A percentile compares a stretch with the other conserved stretches of the same genome.
Evolutionary conservation across 2,329 filamentous ascomycete genomes (phyloP).

Genomic region (Neodidymelliopsis sp.): DNA sequence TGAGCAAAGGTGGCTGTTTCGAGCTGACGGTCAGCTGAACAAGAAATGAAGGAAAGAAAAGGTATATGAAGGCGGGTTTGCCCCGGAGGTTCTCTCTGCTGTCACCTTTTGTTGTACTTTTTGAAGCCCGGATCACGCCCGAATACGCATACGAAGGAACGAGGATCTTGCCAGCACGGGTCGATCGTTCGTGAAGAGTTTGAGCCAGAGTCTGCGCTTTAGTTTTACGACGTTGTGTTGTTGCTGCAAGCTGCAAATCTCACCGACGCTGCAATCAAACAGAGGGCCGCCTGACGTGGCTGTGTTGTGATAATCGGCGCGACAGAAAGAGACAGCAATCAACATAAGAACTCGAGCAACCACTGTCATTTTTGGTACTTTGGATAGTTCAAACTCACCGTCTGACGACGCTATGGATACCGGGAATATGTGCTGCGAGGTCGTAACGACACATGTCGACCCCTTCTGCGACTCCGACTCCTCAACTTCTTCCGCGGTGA

Average conservation of each 20-base stretch:
- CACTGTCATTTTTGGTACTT: too few relatives aligned
- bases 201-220: not conserved
- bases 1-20: constrained; percentile 9
- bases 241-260: too few relatives aligned
- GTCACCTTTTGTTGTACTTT: too few relatives aligned
- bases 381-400: too few relatives aligned
- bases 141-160: constrained; percentile 8
- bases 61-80: not conserved
- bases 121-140: not conserved
- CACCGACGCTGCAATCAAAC: constrained; percentile 8
- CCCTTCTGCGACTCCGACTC: constrained; percentile 6
- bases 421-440: constrained; percentile 10
- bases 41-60: not conserved
- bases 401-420: constrained; percentile 5
- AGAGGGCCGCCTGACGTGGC: constrained; percentile 15
- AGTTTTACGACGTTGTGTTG: not conserved
- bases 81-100: not conserved
- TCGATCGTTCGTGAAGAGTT: not conserved
- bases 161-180: constrained; percentile 2
- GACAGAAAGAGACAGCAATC: not conserved
- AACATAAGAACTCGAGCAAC: not conserved
- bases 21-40: constrained; percentile 6
- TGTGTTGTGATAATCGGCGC: constrained; percentile 6
- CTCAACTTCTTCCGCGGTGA: constrained; percentile 1
- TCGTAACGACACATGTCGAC: constrained; percentile 6